Percentiles rank a stretch among this genome's conserved stretches.
Evolutionary conservation across 768 basidiomycete species (phyloP).

Genomic region (Psilocybe azurescens): DNA sequence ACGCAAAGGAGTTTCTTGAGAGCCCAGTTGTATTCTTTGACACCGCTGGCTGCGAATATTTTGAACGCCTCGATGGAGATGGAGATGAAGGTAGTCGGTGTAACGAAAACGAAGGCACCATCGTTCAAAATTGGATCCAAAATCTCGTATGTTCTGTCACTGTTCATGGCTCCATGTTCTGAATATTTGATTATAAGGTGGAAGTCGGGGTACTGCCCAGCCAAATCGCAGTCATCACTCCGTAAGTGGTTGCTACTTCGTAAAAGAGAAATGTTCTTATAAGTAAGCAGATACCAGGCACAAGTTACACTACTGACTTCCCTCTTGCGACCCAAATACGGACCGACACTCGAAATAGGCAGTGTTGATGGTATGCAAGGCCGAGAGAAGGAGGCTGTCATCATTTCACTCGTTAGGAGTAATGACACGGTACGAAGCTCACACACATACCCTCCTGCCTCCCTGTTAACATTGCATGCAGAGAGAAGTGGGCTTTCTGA

Average conservation of each 20-base stretch:
- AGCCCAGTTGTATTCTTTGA: slow-evolving; percentile 93
- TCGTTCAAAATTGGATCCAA: slow-evolving; percentile 84
- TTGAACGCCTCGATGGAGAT: slow-evolving; percentile 79
- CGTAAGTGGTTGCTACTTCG: slow-evolving; percentile 46
- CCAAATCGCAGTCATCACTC: slow-evolving; percentile 89
- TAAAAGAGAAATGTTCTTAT: background rate
- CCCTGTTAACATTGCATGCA: slow-evolving; percentile 30
- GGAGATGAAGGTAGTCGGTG: slow-evolving; percentile 89
- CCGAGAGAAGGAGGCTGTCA: slow-evolving; percentile 91
- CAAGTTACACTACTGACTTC: slow-evolving; percentile 88
- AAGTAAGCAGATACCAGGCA: slow-evolving; percentile 76
- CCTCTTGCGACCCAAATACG: slow-evolving; percentile 73
- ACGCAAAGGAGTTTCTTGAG: slow-evolving; percentile 71
- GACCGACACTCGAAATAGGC: slow-evolving; percentile 81
- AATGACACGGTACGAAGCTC: slow-evolving; percentile 71
- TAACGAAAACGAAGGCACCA: slow-evolving; percentile 93
- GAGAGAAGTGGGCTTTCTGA: slow-evolving; percentile 93
- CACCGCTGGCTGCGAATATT: slow-evolving; percentile 93
- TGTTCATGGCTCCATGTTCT: background rate
- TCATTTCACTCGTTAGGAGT: slow-evolving; percentile 91
- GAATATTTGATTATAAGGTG: slow-evolving; percentile 43
- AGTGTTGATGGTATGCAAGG: slow-evolving; percentile 98
- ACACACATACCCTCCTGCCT: background rate
- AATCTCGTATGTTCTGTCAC: slow-evolving; percentile 58
- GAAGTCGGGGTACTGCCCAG: slow-evolving; percentile 61